Conservation (phyloP, 352 stramenopile species). For the Phytophthora colocasiae region DNA sequence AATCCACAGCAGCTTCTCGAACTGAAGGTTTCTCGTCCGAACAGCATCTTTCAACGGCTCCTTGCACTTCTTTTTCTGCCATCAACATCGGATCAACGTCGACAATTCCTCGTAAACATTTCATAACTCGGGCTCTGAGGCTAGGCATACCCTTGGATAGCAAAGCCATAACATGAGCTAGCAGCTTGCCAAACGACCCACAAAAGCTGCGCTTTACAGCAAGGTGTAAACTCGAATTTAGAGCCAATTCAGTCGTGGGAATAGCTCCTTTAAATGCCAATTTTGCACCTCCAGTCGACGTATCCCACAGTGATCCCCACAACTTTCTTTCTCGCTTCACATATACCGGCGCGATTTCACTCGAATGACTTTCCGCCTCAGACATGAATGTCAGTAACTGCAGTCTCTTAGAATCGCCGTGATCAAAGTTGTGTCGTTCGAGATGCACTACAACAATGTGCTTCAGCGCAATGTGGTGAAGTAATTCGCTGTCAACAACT, state of each 20-base stretch:
- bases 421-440: constrained; percentile 38
- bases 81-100: constrained; percentile 89
- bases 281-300: constrained; percentile 35
- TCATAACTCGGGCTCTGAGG: constrained; percentile 82
- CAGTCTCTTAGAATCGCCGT: constrained; percentile 59
- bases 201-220: constrained; percentile 71
- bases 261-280: constrained; percentile 52
- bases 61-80: constrained; percentile 63
- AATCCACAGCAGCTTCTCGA: constrained; percentile 81
- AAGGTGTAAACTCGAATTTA: constrained; percentile 57
- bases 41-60: constrained; percentile 72
- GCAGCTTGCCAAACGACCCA: constrained; percentile 66
- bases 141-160: constrained; percentile 73
- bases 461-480: constrained; percentile 52
- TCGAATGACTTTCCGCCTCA: constrained; percentile 29
- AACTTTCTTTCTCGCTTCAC: constrained; percentile 37
- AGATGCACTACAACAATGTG: constrained; percentile 72
- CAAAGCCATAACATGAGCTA: constrained; percentile 81
- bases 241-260: constrained; percentile 52
- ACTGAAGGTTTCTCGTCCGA: constrained; percentile 82
- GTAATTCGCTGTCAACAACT: not conserved
- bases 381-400: constrained; percentile 66
- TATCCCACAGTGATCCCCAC: constrained; percentile 65
- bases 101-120: constrained; percentile 76
- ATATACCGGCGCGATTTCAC: constrained; percentile 1